These are phyloP conservation scores for Acidiella bohemica DNA, from an alignment of 495 filamentous ascomycete species.

Conservation along the genomic window DNA sequence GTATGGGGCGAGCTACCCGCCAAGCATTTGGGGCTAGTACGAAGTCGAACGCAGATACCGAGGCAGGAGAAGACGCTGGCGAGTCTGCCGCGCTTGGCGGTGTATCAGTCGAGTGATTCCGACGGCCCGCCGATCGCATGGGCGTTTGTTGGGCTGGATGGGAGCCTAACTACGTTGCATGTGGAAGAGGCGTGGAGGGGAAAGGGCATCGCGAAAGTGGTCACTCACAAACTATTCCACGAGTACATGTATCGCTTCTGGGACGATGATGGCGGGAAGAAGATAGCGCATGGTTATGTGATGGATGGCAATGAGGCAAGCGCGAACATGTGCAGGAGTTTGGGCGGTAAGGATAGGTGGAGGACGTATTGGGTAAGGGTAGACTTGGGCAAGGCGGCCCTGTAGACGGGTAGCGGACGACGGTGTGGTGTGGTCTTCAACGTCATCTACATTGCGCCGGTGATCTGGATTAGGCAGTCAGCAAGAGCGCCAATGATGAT, in stretches of 20 bases:
- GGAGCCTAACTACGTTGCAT: conserved; percentile 23
- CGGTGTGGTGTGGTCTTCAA: too few relatives aligned
- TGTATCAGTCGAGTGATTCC: conserved; percentile 3
- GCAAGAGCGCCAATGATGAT: too few relatives aligned
- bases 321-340: conserved; percentile 22
- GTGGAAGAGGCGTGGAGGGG: conserved; percentile 24
- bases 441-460: too few relatives aligned
- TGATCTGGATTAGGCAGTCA: too few relatives aligned
- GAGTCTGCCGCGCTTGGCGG: conserved; percentile 12
- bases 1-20: conserved; percentile 9
- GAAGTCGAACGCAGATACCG: conserved; percentile 15
- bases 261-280: conserved; percentile 8
- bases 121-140: conserved; percentile 21
- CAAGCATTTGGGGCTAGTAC: conserved; percentile 11
- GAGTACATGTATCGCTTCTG: conserved; percentile 15
- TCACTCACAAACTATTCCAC: conserved; percentile 24
- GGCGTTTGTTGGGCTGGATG: conserved; percentile 29
- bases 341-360: conserved; percentile 25
- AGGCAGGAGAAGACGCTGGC: conserved; percentile 17
- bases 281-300: conserved; percentile 28
- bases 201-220: conserved; percentile 26
- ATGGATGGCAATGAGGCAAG: conserved; percentile 25
- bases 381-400: conserved; percentile 14
- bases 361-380: conserved; percentile 28
- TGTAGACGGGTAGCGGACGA: not conserved